Evolutionary conservation across 2,329 filamentous ascomycete genomes (phyloP).

Genomic region (Diaporthe caulivora): DNA sequence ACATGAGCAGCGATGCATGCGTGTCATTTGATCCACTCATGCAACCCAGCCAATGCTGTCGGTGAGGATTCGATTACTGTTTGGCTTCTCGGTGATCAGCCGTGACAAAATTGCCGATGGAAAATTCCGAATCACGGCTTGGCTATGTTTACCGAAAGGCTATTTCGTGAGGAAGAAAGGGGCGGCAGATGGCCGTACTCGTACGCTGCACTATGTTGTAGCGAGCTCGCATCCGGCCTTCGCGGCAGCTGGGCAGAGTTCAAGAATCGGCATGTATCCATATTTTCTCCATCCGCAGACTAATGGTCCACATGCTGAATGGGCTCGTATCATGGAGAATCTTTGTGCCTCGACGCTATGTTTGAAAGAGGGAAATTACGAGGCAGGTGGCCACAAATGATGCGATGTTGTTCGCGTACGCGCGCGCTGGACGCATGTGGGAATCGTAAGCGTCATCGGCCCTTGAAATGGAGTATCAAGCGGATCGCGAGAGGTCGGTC

Average conservation of each 20-base stretch:
- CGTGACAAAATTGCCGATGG: slow-evolving; percentile 1
- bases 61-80: background rate
- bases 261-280: background rate
- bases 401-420: background rate
- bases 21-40: slow-evolving; percentile 9
- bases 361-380: background rate
- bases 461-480: background rate
- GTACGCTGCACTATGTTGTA: background rate
- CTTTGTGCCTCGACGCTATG: background rate
- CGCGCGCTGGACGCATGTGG: background rate
- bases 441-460: too few species aligned
- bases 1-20: slow-evolving; percentile 19
- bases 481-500: background rate
- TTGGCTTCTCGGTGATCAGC: background rate
- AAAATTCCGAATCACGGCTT: background rate
- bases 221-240: slow-evolving; percentile 3
- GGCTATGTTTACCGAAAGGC: slow-evolving; percentile 6
- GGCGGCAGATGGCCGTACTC: background rate
- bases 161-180: background rate
- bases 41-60: background rate
- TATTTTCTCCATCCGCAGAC: background rate
- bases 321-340: background rate
- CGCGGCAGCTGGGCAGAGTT: background rate
- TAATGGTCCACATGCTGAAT: background rate
- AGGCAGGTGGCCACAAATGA: background rate